phyloP scores from a whole-genome alignment of 257 asterid species.

The Fraxinus excelsior region DNA sequence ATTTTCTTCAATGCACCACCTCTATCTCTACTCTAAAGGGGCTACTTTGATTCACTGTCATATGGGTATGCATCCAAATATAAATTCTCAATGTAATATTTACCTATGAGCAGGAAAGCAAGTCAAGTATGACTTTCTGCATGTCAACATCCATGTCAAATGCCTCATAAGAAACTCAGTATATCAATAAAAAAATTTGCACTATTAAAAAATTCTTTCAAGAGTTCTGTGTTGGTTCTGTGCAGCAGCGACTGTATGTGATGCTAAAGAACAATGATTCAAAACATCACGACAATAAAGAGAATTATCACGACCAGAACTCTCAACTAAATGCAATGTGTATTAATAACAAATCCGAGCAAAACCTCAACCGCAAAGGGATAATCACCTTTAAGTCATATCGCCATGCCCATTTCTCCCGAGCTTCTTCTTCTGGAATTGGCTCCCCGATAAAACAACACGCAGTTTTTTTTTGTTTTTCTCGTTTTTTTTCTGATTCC shows the following conservation, averaged over 20 bases:
- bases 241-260: not conserved
- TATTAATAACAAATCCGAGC: not conserved
- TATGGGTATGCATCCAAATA: too few relatives aligned
- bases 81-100: too few relatives aligned
- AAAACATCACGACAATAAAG: too few relatives aligned
- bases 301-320: not conserved
- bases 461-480: conserved; percentile 22
- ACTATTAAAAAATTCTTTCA: not conserved
- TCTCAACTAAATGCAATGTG: not conserved
- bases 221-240: not conserved
- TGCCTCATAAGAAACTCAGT: not conserved
- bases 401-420: conserved; percentile 76
- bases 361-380: not conserved
- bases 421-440: conserved; percentile 72
- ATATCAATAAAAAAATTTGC: not conserved
- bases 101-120: not conserved
- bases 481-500: conserved; percentile 5
- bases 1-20: too few relatives aligned
- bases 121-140: too few relatives aligned
- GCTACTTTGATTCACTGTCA: too few relatives aligned
- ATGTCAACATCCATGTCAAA: not conserved
- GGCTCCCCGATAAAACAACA: conserved; percentile 68
- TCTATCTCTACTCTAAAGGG: too few relatives aligned
- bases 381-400: conserved; percentile 80
- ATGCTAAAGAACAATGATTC: not conserved